A percentile compares a stretch with the other conserved stretches of the same genome.
Conservation (phyloP, 176 grass and related monocot genomes). For the Neostapfia colusana region DNA sequence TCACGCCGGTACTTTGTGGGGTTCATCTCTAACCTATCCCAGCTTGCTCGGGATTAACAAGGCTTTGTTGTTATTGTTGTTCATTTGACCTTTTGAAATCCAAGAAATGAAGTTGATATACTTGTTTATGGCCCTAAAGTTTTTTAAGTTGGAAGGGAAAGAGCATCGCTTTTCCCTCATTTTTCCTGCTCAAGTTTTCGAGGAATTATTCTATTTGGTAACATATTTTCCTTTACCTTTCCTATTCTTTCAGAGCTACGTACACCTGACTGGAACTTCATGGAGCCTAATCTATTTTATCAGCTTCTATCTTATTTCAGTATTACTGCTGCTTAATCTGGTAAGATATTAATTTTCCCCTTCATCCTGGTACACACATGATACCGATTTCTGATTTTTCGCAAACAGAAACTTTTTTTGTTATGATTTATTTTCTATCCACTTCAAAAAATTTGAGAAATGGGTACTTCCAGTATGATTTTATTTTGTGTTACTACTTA, state of each 20-base stretch:
- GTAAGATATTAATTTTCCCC: constrained; percentile 46
- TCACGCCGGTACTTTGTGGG: too few relatives aligned
- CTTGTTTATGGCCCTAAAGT: not conserved
- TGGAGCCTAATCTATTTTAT: constrained; percentile 92
- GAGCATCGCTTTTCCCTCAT: not conserved
- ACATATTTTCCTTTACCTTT: constrained; percentile 24
- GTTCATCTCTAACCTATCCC: too few relatives aligned
- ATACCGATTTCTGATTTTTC: constrained; percentile 4
- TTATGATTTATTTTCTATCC: not conserved
- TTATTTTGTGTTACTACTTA: constrained; percentile 30
- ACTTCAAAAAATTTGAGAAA: constrained; percentile 6
- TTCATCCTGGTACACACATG: constrained; percentile 8
- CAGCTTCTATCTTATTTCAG: constrained; percentile 93
- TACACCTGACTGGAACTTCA: constrained; percentile 78
- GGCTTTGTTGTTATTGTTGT: not conserved
- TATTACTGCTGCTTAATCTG: constrained; percentile 93
- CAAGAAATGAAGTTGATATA: constrained; percentile 3
- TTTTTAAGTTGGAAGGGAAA: not conserved
- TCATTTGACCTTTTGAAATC: not conserved
- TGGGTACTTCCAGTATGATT: not conserved
- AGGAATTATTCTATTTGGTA: constrained; percentile 26
- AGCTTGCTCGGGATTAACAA: not conserved
- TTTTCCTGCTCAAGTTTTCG: not conserved
- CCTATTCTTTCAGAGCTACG: constrained; percentile 74
- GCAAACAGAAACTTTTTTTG: not conserved